These are phyloP conservation scores for Colletotrichum gigasporum DNA, from an alignment of 2,329 filamentous ascomycete species.

Conservation along the genomic window DNA sequence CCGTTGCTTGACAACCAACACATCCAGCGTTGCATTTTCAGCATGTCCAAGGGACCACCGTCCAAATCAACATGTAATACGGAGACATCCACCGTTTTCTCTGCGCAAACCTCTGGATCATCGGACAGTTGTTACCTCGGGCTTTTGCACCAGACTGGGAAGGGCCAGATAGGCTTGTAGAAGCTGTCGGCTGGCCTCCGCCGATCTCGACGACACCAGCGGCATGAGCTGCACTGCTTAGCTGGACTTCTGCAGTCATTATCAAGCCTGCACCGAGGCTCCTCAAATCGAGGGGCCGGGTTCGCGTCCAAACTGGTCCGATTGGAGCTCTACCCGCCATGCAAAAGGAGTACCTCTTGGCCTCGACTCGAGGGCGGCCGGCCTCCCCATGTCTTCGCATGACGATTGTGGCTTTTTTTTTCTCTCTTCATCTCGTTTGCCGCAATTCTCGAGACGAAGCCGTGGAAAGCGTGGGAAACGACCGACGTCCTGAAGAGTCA, in stretches of 20 bases:
- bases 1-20: not conserved
- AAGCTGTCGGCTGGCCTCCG: not conserved
- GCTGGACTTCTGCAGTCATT: not conserved
- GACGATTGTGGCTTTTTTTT: not conserved
- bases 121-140: not conserved
- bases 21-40: constrained; percentile 13
- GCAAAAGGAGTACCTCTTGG: not conserved
- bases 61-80: constrained; percentile 8
- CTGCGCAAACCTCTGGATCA: not conserved
- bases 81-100: not conserved
- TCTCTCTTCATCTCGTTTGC: not conserved
- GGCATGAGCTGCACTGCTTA: not conserved
- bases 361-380: not conserved
- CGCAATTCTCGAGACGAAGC: not conserved
- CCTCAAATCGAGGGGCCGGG: not conserved
- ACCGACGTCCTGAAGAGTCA: constrained; percentile 16
- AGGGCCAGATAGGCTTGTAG: not conserved
- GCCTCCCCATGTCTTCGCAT: not conserved
- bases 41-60: not conserved
- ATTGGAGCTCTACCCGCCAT: not conserved
- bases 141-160: not conserved
- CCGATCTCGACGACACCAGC: not conserved
- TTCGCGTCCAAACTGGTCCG: not conserved
- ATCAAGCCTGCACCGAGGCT: not conserved
- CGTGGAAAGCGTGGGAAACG: not conserved